These are phyloP conservation scores for Entomortierella chlamydospora DNA, from an alignment of 192 early-diverging fungal genomes.

Conservation along the genomic window DNA sequence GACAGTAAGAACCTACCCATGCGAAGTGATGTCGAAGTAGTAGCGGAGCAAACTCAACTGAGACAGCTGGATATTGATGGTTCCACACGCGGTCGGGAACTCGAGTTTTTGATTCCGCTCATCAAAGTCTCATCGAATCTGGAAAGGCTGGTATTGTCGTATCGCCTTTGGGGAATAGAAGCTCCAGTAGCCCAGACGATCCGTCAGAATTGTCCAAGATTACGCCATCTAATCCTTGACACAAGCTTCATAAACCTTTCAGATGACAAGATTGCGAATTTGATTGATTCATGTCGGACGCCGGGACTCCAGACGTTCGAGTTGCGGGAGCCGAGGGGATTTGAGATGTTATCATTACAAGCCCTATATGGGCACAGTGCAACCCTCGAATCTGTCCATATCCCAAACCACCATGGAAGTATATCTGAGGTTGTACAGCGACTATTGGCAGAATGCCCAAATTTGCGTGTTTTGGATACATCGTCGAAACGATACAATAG, in stretches of 20 bases:
- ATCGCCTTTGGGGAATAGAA: neutral
- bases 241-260: neutral
- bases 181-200: neutral
- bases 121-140: neutral
- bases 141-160: neutral
- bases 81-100: neutral
- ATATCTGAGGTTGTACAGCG: neutral
- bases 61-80: neutral
- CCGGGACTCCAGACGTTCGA: neutral
- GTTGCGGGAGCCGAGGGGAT: neutral
- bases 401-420: neutral
- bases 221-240: neutral
- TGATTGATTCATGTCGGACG: neutral
- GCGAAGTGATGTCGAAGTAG: no score
- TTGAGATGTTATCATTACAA: neutral
- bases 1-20: no score
- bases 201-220: neutral
- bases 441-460: neutral
- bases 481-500: neutral
- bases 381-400: neutral
- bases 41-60: no score
- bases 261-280: neutral
- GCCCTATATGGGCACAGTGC: neutral
- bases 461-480: neutral
- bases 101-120: neutral